Conservation (phyloP, 352 stramenopile genomes). For the Thalassiosira oceanica region DNA sequence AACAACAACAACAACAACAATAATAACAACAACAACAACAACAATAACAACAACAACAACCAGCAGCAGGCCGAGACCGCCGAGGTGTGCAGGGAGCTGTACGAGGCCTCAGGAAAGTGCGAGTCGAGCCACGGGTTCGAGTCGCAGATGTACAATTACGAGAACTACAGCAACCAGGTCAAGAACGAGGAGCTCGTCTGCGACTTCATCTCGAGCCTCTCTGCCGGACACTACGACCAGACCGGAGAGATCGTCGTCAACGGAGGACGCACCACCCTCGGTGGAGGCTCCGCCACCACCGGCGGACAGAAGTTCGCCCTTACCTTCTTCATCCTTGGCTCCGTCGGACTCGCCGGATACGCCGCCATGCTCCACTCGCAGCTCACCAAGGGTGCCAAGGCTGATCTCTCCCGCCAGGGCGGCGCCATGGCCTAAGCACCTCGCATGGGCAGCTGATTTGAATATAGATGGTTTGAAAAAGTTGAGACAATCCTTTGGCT, state of each 20-base stretch:
- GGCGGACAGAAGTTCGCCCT: conserved; percentile 77
- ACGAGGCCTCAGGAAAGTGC: conserved; percentile 68
- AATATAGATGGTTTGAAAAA: no score
- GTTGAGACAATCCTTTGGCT: no score
- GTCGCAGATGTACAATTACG: conserved; percentile 26
- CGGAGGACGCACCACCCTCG: conserved; percentile 38
- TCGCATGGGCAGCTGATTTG: no score
- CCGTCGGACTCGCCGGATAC: conserved; percentile 68
- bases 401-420: conserved; percentile 45
- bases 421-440: conserved; percentile 74
- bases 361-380: conserved; percentile 74
- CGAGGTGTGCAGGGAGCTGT: conserved; percentile 66
- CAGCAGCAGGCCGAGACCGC: conserved; percentile 32
- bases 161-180: conserved; percentile 66
- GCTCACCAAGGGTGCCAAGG: conserved; percentile 63
- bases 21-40: conserved; percentile 24
- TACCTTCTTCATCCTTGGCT: conserved; percentile 77
- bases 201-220: conserved; percentile 64
- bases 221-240: conserved; percentile 61
- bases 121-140: conserved; percentile 67
- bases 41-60: conserved; percentile 19
- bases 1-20: conserved; percentile 26
- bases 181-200: conserved; percentile 65
- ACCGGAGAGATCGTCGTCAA: conserved; percentile 64
- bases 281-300: conserved; percentile 42